Evolutionary conservation across 2,329 filamentous ascomycete species (phyloP), one percentile per base, ranked within the genome.

Genomic region (Dactylellina sp.): DNA sequence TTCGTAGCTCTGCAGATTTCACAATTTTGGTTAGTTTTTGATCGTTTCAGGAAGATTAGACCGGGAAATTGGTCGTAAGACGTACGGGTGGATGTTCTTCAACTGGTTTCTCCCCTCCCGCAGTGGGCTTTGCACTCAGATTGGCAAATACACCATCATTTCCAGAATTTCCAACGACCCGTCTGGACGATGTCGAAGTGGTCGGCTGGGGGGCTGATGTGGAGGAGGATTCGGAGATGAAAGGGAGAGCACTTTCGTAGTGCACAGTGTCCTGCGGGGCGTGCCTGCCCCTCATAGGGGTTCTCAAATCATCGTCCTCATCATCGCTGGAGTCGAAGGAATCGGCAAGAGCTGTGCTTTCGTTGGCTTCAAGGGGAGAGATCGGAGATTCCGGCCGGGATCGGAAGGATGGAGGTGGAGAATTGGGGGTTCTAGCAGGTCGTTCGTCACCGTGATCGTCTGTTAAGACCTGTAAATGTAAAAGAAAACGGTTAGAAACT

Each of bases 141-240:
- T 99, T 99, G 62, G 94, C 95, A 83, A 97, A 99, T 24, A 99
- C 95, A 75, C 95, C 95, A 81, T 98, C 95, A 55, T 92, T 93
- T 62, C 91, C 89, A n/a, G 89, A 87, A 22, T 89, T 89, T 60
- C 89, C 87, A 46, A 92, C 90, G 75, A 92, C 88, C 1, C 91
- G 85, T 75, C 87, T 83, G 32, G 80, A 82, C n/a, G 78, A 82
- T 63, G 81, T 83, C 16, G 76, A 68, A 55, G 78, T 78, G n/a
- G 79, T 76, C 7, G 75, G 79, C 70, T 28, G 79, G 77, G 78
- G 60, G 59, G 76, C 66, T 39, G 76, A 53, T 53, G 71, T 22
- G 76, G 68, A 72, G 49, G 75, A 61, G 70, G 76, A 56, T 39
- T 76, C 60, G 25, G 65, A 49, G 71, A 75, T 9, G 68, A 59